A percentile compares a stretch with the other conserved stretches of the same genome.
Conservation (phyloP, 129 eudicot genomes). For the Flaveria trinervia region DNA sequence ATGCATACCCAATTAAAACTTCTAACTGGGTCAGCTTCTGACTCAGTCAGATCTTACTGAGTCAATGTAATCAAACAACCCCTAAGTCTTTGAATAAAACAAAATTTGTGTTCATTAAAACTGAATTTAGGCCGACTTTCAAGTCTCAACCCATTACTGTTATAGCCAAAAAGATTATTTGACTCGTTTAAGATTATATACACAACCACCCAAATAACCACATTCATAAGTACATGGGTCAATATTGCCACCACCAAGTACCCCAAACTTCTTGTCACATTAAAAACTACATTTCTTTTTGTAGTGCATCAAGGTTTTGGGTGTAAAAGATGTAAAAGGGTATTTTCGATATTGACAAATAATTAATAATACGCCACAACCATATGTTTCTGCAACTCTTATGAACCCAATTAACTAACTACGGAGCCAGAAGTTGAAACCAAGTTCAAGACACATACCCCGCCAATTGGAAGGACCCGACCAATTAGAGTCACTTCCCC, state of each 20-base stretch:
- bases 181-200: background rate
- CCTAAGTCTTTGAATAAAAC: slow-evolving; percentile 1
- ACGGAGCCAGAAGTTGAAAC: background rate
- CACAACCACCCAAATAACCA: background rate
- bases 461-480: slow-evolving; percentile 95
- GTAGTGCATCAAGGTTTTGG: background rate
- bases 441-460: slow-evolving; percentile 58
- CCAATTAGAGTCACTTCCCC: slow-evolving; percentile 82
- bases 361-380: background rate
- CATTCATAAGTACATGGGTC: background rate
- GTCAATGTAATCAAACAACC: too few species aligned
- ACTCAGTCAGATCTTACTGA: too few species aligned
- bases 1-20: too few species aligned
- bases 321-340: background rate
- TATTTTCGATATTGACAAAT: background rate
- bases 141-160: background rate
- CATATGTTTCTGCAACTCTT: background rate
- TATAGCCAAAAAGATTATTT: background rate
- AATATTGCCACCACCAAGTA: background rate
- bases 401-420: background rate
- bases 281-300: background rate
- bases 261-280: background rate
- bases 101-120: background rate
- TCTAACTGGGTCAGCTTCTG: too few species aligned
- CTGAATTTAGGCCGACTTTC: background rate